Conservation (phyloP, 768 basidiomycete species). For the Tulasnella sp. region DNA sequence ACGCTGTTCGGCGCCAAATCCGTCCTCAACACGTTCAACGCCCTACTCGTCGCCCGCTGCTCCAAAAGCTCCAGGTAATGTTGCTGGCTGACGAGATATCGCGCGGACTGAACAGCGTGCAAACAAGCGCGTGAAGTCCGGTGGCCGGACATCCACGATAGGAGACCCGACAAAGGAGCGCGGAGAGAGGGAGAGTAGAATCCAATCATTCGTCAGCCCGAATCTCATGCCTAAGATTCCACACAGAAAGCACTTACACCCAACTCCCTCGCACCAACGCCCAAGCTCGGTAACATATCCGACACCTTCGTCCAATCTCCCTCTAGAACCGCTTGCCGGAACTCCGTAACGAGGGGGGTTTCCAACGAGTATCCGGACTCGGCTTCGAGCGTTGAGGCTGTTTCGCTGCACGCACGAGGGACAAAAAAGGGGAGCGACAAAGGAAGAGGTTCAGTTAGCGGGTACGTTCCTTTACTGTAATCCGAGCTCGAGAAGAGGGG, state of each 20-base stretch:
- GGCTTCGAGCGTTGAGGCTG: conserved; percentile 77
- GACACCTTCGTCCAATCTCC: conserved; percentile 77
- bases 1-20: conserved; percentile 77
- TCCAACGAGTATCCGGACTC: conserved; percentile 90
- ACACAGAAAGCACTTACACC: conserved; percentile 46
- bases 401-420: conserved; percentile 47
- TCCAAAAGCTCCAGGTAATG: conserved; percentile 93
- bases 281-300: conserved; percentile 51
- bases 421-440: too few species aligned
- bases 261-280: conserved; percentile 57
- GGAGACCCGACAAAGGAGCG: background rate
- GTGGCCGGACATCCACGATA: background rate
- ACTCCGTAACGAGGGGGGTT: conserved; percentile 60
- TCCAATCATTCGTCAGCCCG: background rate
- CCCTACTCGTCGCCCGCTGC: conserved; percentile 61
- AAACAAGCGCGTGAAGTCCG: too few species aligned
- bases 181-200: background rate
- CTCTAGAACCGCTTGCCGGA: conserved; percentile 66
- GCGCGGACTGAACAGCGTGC: conserved; percentile 47
- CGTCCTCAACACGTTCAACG: conserved; percentile 73
- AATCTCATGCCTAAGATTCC: background rate
- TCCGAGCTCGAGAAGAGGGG: too few species aligned
- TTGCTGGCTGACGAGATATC: conserved; percentile 84
- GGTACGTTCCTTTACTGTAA: too few species aligned
- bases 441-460: too few species aligned